Conservation (phyloP, 2,329 filamentous ascomycete genomes). For the Akanthomyces uredinophilus region DNA sequence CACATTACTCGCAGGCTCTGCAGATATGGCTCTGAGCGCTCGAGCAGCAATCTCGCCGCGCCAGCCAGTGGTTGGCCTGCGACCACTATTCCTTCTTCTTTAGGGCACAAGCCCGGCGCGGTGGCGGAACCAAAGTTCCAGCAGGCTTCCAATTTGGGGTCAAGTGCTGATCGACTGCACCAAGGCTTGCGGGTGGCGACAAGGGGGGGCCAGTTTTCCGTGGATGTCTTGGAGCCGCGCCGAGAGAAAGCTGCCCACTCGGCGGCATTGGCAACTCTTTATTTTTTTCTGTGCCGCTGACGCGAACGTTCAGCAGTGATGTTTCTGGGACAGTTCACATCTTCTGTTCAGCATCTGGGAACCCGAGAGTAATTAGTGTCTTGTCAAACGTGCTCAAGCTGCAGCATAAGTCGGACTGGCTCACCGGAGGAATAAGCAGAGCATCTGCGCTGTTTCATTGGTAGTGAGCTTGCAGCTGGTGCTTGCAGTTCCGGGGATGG, state of each 20-base stretch:
- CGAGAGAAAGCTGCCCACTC: constrained; percentile 3
- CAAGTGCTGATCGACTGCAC: constrained; percentile 13
- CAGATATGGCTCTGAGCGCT: not conserved
- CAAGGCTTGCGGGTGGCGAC: constrained; percentile 13
- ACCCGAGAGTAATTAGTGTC: too few species aligned
- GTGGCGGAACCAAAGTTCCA: constrained; percentile 11
- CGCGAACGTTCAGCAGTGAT: not conserved
- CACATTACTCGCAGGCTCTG: not conserved
- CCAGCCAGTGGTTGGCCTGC: not conserved
- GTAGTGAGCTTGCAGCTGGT: too few species aligned
- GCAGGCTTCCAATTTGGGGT: constrained; percentile 5
- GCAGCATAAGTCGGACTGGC: too few species aligned
- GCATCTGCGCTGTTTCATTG: too few species aligned
- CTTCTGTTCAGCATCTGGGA: not conserved
- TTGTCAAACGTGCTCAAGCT: too few species aligned
- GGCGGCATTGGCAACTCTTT: constrained; percentile 1
- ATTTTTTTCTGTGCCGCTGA: not conserved
- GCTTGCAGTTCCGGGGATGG: not conserved
- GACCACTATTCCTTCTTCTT: constrained; percentile 5
- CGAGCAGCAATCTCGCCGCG: not conserved
- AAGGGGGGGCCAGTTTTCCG: constrained; percentile 4
- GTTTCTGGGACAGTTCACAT: not conserved
- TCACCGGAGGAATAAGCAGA: not conserved
- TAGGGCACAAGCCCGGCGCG: constrained; percentile 13
- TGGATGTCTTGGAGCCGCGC: constrained; percentile 1